Base-by-base conservation (phyloP, 2,329 filamentous ascomycete species). In the Claviceps paspali region DNA sequence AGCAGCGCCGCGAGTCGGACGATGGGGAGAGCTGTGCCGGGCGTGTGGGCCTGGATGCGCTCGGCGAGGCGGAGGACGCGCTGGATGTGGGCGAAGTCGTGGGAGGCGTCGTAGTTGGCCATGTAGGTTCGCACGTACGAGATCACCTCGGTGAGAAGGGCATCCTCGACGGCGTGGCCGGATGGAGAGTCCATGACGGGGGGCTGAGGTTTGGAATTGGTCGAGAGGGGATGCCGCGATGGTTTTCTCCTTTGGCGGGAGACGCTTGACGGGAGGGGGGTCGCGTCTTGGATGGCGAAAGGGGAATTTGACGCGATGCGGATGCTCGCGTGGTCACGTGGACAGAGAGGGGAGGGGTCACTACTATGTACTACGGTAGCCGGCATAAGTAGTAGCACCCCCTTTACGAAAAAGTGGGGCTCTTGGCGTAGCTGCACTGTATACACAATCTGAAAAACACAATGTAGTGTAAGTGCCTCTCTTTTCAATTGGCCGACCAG, bases 21-120 rank as follows among this genome's bases (percentile, higher is more conserved):
- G 19, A 76, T 56, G 9, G 64, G 61, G 4, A 59, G 60, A 21
- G 47, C 39, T 7, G 49, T 54, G 35, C 39, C 47, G 38, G 51
- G 57, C 37, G 76, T 70, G 29, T 57, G 54, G 34, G 63, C 51
- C 40, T 82, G 66, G 43, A 86, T 79, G 46, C 70, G 62, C 32
- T 73, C 73, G 6, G 85, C 73, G 26, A 91, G 71, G n/a, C 70
- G 68, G 17, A 86, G 62, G 17, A 95, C 86, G 37, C 87, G 79
- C 44, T 76, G 64, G 50, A 94, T 82, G 57, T 95, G 87, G 39
- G 73, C 65, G 64, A 83, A 92, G 62, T 93, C 84, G 63, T 95
- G 87, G 2, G 84, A 93, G 36, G 76, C 76, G 60, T 95, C 87
- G 59, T 84, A 84, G 44, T 72, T 66, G 32, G 73, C 65, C 79